Evolutionary conservation across 192 early-diverging fungal genomes (phyloP), one percentile per base, ranked within the genome.

Genomic region (Bifiguratus adelaidae): DNA sequence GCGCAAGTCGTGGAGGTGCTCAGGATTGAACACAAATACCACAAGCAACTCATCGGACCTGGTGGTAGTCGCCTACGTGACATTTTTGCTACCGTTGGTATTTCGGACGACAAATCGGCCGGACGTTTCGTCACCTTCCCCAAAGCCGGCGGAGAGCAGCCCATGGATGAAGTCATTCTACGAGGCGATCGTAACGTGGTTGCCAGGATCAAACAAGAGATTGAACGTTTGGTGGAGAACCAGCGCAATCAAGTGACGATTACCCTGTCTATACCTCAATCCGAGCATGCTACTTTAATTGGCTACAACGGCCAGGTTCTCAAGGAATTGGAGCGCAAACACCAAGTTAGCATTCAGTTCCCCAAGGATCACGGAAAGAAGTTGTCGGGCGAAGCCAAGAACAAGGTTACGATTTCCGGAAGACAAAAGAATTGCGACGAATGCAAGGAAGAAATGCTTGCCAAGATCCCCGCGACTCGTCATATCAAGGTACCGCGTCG

Each of bases 231-330:
- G 24, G 70, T 71, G 15, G 61, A 56, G 7, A 71, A 79, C 44
- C 71, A 76, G 47, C 68, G 82, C 56, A 71, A 72, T 52, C 70
- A 78, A 52, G 59, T 63, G 19, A 77, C 76, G 6, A 30, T 78
- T 3, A 49, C 47, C 2, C 55, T 92, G n/a, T 29, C 48, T 30
- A 77, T 95, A 46, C 90, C 90, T 0, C 75, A 67, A 8, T 69
- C 75, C 9, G 70, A 91, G 36, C 88, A 93, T 55, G 74, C 81
- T 11, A 69, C 75, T 30, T 61, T 95, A 29, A 95, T 92, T 50
- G 92, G 92, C 9, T 77, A 81, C 27, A 74, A 70, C 35, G 91
- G 89, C 24, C 52, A 70, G 7, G 56, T 71, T 18, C 80, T 95
- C 47, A 77, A 77, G 52, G 69, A 77, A 28, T 65, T 93, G 44